Evolutionary conservation across 2,329 filamentous ascomycete species (phyloP).

Genomic region (Aspergillus spinulosporus): DNA sequence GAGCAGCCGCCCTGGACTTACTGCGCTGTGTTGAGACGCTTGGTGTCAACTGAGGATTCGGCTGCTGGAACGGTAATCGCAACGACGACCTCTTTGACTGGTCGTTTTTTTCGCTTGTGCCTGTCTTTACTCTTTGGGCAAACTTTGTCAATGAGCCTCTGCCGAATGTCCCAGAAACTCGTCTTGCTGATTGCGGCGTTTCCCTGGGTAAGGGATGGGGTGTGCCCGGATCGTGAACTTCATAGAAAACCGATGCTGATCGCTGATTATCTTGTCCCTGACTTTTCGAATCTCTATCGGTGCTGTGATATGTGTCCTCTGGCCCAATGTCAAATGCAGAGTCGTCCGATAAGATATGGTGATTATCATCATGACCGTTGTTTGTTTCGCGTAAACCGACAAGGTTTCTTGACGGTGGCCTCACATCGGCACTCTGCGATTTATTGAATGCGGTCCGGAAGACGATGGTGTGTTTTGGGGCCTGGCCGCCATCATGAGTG

Average conservation of each 20-base stretch:
- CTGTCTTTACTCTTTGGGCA: conserved; percentile 37
- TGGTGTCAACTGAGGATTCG: conserved; percentile 6
- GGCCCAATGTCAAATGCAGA: neutral
- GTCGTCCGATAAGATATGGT: conserved; percentile 4
- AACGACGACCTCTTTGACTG: conserved; percentile 23
- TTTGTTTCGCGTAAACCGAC: neutral
- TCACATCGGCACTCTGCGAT: conserved; percentile 39
- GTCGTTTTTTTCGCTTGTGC: conserved; percentile 29
- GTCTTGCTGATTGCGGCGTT: neutral
- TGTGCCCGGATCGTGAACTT: conserved; percentile 2
- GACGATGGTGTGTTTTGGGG: conserved; percentile 47
- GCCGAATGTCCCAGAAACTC: conserved; percentile 22
- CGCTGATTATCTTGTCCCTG: conserved; percentile 10
- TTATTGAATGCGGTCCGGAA: conserved; percentile 48
- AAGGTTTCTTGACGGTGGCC: conserved; percentile 22
- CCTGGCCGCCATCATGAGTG: conserved; percentile 35
- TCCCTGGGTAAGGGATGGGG: neutral
- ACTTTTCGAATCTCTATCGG: neutral
- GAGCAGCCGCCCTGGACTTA: conserved; percentile 24
- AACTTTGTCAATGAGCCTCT: conserved; percentile 35
- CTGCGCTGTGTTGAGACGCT: conserved; percentile 13
- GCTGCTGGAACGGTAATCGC: conserved; percentile 22
- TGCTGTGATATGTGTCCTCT: neutral
- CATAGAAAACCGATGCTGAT: conserved; percentile 20
- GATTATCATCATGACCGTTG: neutral